Conservation (phyloP, 805 yeast species). For the Yarrowia sp. region DNA sequence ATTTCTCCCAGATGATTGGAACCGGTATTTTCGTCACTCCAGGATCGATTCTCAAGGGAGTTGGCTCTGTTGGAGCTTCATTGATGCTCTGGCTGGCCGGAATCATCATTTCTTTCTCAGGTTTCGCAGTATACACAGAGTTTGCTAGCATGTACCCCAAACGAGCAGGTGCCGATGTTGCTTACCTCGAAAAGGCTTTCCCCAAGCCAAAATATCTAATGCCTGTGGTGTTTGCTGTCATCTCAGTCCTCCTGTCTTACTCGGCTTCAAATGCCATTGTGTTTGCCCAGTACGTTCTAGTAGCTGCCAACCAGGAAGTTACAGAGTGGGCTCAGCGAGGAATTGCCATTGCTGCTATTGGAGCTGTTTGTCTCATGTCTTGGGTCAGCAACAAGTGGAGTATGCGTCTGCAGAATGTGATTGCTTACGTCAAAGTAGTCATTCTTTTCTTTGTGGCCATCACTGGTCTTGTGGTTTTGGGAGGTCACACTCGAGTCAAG, state of each 20-base stretch:
- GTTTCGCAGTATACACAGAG: slow-evolving; percentile 59
- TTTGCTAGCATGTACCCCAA: slow-evolving; percentile 64
- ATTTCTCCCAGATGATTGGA: not conserved
- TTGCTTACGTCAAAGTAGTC: slow-evolving; percentile 55
- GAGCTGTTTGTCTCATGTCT: slow-evolving; percentile 50
- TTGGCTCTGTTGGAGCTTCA: slow-evolving; percentile 60
- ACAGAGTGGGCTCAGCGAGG: slow-evolving; percentile 44
- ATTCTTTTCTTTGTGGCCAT: slow-evolving; percentile 50
- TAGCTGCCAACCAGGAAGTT: slow-evolving; percentile 44
- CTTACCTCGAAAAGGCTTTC: slow-evolving; percentile 59
- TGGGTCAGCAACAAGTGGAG: slow-evolving; percentile 52
- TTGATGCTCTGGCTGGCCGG: slow-evolving; percentile 60
- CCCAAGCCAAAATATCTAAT: slow-evolving; percentile 54
- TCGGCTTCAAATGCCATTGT: slow-evolving; percentile 64
- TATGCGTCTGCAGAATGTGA: slow-evolving; percentile 50
- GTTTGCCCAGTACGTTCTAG: slow-evolving; percentile 57
- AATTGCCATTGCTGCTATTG: slow-evolving; percentile 51
- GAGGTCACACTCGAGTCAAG: slow-evolving; percentile 39
- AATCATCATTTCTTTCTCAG: slow-evolving; percentile 44
- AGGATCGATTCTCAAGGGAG: slow-evolving; percentile 45
- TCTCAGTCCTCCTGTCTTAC: slow-evolving; percentile 55
- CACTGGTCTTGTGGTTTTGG: slow-evolving; percentile 47
- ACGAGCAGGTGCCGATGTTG: slow-evolving; percentile 66
- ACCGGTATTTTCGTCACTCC: not conserved
- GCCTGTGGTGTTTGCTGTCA: slow-evolving; percentile 50